Evolutionary conservation across 441 rosid genomes (phyloP), one percentile per base, ranked within the genome.

Genomic region (Brassica hybrid): DNA sequence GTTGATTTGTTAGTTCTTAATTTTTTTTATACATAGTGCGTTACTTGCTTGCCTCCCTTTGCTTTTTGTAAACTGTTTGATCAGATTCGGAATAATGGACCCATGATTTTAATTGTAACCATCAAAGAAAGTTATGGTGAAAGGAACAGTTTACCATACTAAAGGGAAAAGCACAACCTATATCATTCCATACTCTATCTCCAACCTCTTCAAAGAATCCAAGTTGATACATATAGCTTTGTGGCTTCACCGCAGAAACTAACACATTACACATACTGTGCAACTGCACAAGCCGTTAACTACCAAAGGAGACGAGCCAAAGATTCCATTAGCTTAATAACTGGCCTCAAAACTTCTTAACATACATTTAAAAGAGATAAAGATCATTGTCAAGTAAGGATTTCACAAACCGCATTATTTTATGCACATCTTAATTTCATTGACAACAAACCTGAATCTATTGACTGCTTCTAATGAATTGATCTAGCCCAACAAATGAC

Each of bases 1-100:
- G 38, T 66, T 78, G 14, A 48, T 72, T 60, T 50, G 36, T 67
- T 38, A 67, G 65, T 62, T 34, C 23, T 64, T 4, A 16, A 11
- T 11, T 4, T 34, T 4, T 34, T 30, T 11, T 17, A 23, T 50
- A 23, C 14, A 23, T 34, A 52, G 27, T 73, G 70, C 25, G 48
- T 14, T 60, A 52, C 36, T 50, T 50, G 50, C 36, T 50, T 36
- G 61, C 38, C 18, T 61, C 70, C 12, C 74, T 73, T 34, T 67
- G 13, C 58, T 59, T 78, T 77, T 59, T 50, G 66, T 56, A 73
- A 38, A 62, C 17, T 73, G 74, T 38, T 73, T 61, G 65, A 73
- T 67, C 57, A 67, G 52, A 52, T 73, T 48, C 11, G 23, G 69
- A 62, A 72, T 50, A 36, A 62, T 78, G 74, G 81, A 73, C 77